These are phyloP conservation scores for Thymus quinquecostatus DNA, from an alignment of 257 asterid genomes.

Conservation along the genomic window DNA sequence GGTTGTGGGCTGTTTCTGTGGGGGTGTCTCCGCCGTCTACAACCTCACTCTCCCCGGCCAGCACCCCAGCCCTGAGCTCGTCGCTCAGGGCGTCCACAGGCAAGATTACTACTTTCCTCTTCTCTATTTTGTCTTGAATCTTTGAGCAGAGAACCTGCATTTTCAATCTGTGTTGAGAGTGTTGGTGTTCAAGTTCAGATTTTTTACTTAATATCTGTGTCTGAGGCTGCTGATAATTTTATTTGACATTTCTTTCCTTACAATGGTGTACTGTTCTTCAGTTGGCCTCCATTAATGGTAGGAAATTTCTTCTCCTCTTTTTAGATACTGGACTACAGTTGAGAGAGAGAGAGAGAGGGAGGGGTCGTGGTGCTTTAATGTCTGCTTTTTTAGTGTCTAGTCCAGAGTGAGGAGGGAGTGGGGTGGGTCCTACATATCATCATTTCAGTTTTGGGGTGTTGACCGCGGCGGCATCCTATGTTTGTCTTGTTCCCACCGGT, in stretches of 20 bases:
- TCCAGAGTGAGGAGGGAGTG: background rate
- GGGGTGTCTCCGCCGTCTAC: constrained; percentile 34
- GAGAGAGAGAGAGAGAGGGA: constrained; percentile 15
- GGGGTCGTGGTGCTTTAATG: constrained; percentile 9
- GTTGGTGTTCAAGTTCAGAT: too few species aligned
- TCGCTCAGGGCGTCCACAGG: constrained; percentile 56
- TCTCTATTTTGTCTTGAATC: background rate
- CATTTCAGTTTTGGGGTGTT: constrained; percentile 40
- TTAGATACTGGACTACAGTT: background rate
- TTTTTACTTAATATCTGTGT: too few species aligned
- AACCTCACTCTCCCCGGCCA: constrained; percentile 58
- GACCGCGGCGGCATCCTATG: constrained; percentile 46
- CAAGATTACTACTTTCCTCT: constrained; percentile 18
- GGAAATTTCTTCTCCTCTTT: background rate
- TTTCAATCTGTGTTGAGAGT: constrained; percentile 3
- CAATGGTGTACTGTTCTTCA: too few species aligned
- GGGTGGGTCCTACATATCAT: constrained; percentile 32
- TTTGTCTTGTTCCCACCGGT: constrained; percentile 9
- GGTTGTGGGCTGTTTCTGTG: constrained; percentile 27
- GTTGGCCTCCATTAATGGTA: background rate
- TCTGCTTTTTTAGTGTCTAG: constrained; percentile 18
- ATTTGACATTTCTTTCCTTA: too few species aligned
- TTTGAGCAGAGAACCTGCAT: constrained; percentile 21
- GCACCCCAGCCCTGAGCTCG: constrained; percentile 56
- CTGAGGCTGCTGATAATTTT: too few species aligned